phyloP scores from a whole-genome alignment of 306 rosid species.

The Pterocarpus macrocarpus region DNA sequence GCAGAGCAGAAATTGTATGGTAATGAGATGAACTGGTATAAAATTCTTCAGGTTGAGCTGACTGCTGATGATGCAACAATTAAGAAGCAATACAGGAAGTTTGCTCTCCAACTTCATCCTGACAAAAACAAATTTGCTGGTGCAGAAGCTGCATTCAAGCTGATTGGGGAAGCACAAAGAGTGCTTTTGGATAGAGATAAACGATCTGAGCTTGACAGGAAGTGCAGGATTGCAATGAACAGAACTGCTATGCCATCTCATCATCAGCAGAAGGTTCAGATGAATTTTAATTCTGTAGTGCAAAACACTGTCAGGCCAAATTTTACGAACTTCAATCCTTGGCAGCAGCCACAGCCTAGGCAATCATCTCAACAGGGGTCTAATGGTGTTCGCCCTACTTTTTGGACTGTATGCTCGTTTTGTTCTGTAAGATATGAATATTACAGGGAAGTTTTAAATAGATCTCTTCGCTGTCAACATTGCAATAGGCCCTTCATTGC shows the following conservation, averaged over 20 bases:
- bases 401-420: constrained; percentile 85
- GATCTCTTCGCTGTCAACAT: constrained; percentile 72
- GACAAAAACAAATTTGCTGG: constrained; percentile 96
- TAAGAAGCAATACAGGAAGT: constrained; percentile 88
- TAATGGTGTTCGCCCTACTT: constrained; percentile 57
- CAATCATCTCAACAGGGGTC: constrained; percentile 60
- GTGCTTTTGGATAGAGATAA: constrained; percentile 79
- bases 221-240: constrained; percentile 50
- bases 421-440: constrained; percentile 73
- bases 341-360: constrained; percentile 55
- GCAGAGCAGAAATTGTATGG: constrained; percentile 67
- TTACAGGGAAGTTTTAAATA: constrained; percentile 62
- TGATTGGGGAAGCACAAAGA: constrained; percentile 90
- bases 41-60: constrained; percentile 80
- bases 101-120: constrained; percentile 95
- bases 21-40: constrained; percentile 80
- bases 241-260: constrained; percentile 51
- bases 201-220: constrained; percentile 69
- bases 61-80: constrained; percentile 75
- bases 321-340: constrained; percentile 54
- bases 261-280: constrained; percentile 56
- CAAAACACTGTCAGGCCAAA: constrained; percentile 59
- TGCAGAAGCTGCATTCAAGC: constrained; percentile 96
- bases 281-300: constrained; percentile 53
- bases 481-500: constrained; percentile 75